These are phyloP conservation scores for Paraphoma sp. DNA, from an alignment of 2,329 filamentous ascomycete species.

Conservation along the genomic window DNA sequence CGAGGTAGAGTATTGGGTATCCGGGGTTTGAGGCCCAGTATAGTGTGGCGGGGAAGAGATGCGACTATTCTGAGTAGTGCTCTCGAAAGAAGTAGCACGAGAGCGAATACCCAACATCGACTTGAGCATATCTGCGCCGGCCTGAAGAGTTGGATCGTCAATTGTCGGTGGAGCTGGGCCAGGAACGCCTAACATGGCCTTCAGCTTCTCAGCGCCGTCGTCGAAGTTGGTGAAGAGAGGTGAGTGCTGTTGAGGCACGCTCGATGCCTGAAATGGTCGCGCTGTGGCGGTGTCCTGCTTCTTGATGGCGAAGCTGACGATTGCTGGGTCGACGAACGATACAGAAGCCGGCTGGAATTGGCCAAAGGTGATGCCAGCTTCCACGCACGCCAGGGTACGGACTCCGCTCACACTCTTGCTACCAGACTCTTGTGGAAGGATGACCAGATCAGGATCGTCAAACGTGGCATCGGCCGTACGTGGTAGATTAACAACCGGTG, in stretches of 20 bases:
- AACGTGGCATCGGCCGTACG: background rate
- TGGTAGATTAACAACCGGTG: background rate
- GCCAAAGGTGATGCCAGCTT: background rate
- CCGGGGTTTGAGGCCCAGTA: background rate
- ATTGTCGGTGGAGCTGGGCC: background rate
- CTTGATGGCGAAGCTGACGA: background rate
- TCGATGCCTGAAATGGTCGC: background rate
- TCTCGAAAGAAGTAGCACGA: background rate
- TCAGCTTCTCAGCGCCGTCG: background rate
- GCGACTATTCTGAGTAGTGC: background rate
- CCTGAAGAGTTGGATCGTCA: background rate
- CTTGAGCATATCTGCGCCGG: background rate
- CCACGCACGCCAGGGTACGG: no score
- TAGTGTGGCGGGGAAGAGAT: background rate
- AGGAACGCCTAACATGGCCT: background rate
- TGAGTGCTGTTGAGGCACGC: background rate
- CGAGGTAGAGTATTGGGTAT: background rate
- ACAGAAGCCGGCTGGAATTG: background rate
- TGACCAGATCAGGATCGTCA: background rate
- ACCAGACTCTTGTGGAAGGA: no score
- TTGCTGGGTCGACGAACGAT: background rate
- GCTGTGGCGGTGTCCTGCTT: background rate
- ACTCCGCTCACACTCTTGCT: no score
- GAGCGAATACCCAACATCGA: background rate
- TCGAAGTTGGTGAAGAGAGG: background rate